Evolutionary conservation across 2,329 filamentous ascomycete genomes (phyloP), one percentile per base, ranked within the genome.

Genomic region (Fusarium udum): DNA sequence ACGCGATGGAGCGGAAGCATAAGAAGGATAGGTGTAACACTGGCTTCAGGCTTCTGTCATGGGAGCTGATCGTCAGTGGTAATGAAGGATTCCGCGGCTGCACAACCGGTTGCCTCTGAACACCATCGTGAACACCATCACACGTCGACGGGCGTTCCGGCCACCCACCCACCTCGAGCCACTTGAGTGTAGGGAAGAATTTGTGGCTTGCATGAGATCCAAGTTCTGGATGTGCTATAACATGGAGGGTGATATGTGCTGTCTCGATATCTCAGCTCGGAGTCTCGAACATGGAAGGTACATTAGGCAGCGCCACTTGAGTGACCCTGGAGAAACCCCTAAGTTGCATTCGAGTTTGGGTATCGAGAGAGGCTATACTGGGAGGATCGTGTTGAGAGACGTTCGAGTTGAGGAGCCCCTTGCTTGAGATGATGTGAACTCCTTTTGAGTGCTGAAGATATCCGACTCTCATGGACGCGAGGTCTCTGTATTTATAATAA

Each of bases 301-400:
- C 34, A 8, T n/a, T 10, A 22, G 20, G 24, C 14, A 55, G 51
- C 18, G 51, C 51, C 51, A 40, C 14, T n/a, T 4, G 2, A 4
- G 10, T 36, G 14, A 26, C 3, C 24, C 14, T 28, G 4, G 20
- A 6, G 9, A 28, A 12, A 22, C 6, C 28, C 6, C 6, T 0
- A 22, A 28, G 45, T 7, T 28, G 45, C 1, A 22, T 11, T 46
- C 18, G 13, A 28, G 7, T 15, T 15, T 22, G 6, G 45, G 26
- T 7, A 28, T 10, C 26, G 2, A 26, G 42, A 32, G 46, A 51
- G 4, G 16, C 14, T 5, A 4, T 4, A 34, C n/a, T 11, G 48
- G 2, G 48, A 15, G 16, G 31, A 24, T 3, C 0, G 4, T 6
- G 0, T 7, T 11, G 31, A 20, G 24, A 51, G 31, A 24, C 4